Evolutionary conservation across 169 alveolate species (phyloP), one percentile per base, ranked within the genome.

Genomic region (Plasmodium knowlesi): DNA sequence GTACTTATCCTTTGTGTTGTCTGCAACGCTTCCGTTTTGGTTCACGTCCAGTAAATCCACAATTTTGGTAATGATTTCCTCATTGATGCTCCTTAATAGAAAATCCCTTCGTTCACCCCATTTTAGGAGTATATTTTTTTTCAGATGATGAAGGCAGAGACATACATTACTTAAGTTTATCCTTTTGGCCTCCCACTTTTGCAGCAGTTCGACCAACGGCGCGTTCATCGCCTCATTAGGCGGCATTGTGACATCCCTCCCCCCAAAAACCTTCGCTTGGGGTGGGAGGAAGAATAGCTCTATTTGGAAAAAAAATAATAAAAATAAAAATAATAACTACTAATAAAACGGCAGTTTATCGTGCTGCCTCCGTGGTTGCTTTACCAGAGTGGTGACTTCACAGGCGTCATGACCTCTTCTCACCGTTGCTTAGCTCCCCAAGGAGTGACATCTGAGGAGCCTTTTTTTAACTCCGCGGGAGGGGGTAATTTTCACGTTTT

Each of bases 181-280:
- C 46, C 71, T 53, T 57, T 79, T 61, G 53, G 54, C 83, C 73
- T 70, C 54, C 94, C 94, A 88, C 43, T 88, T 88, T 67, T 61
- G 57, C 54, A 88, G 82, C 9, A 88, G 22, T 10, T 88, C 94
- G 53, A 41, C 22, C 25, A 88, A 50, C 46, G 81, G 46, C 14
- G 16, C 81, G 34, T 28, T 22, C 5, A n/a, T 0, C 76, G 0
- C 8, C 61, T 16, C 76, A 12, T 43, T 61, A 1, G 4, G 76
- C 76, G 30, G 57, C 61, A 50, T 50, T 67, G 30, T 28, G 76
- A 25, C 12, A 1, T 5, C n/a, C 14, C 76, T 2, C 41, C 19
- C 3, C 12, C 6, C 1, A n/a, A n/a, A n/a, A n/a, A n/a, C n/a
- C 14, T 67, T 67, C n/a, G 3, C 37, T 22, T 25, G 1, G 76